Conservation (phyloP, 257 asterid species). For the Ocimum tenuiflorum region DNA sequence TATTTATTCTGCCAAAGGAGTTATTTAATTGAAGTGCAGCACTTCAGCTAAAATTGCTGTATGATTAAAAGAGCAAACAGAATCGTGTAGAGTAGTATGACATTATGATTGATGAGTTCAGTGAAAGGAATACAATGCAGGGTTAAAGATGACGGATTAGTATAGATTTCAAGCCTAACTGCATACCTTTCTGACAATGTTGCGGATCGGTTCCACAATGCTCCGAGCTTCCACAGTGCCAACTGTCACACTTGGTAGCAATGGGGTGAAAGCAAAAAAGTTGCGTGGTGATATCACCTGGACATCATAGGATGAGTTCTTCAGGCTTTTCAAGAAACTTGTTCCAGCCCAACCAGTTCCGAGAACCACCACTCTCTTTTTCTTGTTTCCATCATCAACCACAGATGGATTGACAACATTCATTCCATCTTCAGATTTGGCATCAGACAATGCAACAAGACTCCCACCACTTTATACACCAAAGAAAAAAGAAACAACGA, state of each 20-base stretch:
- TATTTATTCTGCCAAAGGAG: background rate
- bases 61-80: slow-evolving; percentile 1
- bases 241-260: slow-evolving; percentile 91
- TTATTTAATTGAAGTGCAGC: background rate
- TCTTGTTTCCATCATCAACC: slow-evolving; percentile 43
- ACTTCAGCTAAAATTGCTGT: background rate
- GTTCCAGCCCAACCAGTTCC: slow-evolving; percentile 99
- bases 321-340: slow-evolving; percentile 72
- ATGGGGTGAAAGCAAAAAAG: slow-evolving; percentile 89
- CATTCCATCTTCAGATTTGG: slow-evolving; percentile 37
- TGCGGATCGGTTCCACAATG: slow-evolving; percentile 89
- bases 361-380: slow-evolving; percentile 81
- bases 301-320: slow-evolving; percentile 65
- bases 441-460: slow-evolving; percentile 71
- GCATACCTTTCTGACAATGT: slow-evolving; percentile 76
- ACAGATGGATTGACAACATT: slow-evolving; percentile 29
- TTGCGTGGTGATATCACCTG: slow-evolving; percentile 96
- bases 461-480: slow-evolving; percentile 61
- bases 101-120: slow-evolving; percentile 1
- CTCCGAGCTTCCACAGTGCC: slow-evolving; percentile 96
- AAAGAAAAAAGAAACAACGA: background rate
- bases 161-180: too few relatives aligned
- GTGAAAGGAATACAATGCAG: background rate
- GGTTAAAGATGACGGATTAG: slow-evolving; percentile 8
- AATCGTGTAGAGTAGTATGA: background rate